Evolutionary conservation across 1,139 yeast genomes (phyloP), one percentile per base, ranked within the genome.

Genomic region (Taphrina confusa): DNA sequence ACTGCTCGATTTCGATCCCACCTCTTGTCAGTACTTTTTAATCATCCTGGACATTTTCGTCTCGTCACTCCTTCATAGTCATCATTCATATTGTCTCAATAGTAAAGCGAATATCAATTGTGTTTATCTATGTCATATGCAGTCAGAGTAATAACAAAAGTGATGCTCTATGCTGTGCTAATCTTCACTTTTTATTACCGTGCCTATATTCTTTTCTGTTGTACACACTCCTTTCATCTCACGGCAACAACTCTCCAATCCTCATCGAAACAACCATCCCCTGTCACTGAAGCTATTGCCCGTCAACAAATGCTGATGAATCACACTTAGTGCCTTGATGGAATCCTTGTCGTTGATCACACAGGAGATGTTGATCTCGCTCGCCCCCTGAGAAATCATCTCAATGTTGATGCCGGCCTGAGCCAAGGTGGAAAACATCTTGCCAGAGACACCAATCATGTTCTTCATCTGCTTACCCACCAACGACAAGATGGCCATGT

Each of bases 401-500:
- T 92, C 98, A 68, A 92, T 90, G 74, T 92, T 92, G 69, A 92
- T 87, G 61, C 82, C 82, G 68, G 92, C 96, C 70, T 88, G 94
- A 3, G 97, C 97, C 68, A 92, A 77, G 1, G 95, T 89, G 66
- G 91, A 85, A 75, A 92, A 92, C 97, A 92, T 92, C 66, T 89
- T 85, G 46, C 97, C 97, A 0, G 98, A 98, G 70, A 90, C 91
- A 71, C 98, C 98, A 65, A 92, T 87, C 71, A 87, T 82, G 71
- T 90, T 96, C 69, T 90, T 92, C 98, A 92, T 92, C 72, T 92
- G 95, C 69, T 88, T 90, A 44, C 98, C 98, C 49, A 92, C 97
- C 60, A 92, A 79, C 3, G 97, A 90, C 25, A 92, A 85, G 70
- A 92, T 92, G 66, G 96, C 85, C 85, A 92, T 82, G 66, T 86